These are phyloP conservation scores for Stagonosporopsis vannaccii DNA, from an alignment of 2,329 filamentous ascomycete genomes.

Conservation along the genomic window DNA sequence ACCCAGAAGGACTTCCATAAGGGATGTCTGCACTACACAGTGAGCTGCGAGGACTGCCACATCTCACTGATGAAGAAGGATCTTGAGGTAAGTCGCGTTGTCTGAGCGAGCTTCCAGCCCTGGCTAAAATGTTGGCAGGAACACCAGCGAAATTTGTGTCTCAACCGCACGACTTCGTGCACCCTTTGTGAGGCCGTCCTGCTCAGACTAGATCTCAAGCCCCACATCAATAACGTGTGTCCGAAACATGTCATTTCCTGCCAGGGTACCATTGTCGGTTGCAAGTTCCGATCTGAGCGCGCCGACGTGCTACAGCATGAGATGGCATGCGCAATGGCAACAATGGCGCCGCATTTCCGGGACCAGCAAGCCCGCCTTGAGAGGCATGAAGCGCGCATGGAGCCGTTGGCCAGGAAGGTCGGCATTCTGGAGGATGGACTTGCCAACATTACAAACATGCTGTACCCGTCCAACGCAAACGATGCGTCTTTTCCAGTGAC, in stretches of 20 bases:
- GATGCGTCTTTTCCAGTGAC: conserved; percentile 42
- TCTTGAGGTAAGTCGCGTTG: conserved; percentile 53
- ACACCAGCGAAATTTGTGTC: conserved; percentile 58
- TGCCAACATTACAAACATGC: conserved; percentile 52
- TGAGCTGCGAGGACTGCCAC: conserved; percentile 62
- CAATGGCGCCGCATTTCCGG: conserved; percentile 54
- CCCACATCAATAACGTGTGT: conserved; percentile 53
- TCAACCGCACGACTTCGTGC: conserved; percentile 56
- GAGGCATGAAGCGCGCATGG: conserved; percentile 53
- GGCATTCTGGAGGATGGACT: conserved; percentile 56
- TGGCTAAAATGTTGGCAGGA: conserved; percentile 46
- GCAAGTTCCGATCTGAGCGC: conserved; percentile 51
- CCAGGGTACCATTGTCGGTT: conserved; percentile 54
- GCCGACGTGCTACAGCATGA: conserved; percentile 51
- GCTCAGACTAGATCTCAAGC: conserved; percentile 51
- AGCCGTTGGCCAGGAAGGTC: conserved; percentile 53
- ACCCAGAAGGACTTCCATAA: conserved; percentile 62
- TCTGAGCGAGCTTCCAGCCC: conserved; percentile 20
- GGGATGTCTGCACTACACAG: conserved; percentile 62
- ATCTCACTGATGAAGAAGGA: conserved; percentile 62
- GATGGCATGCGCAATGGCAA: conserved; percentile 54
- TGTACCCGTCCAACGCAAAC: conserved; percentile 47
- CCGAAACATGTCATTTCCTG: conserved; percentile 53
- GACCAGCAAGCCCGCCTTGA: conserved; percentile 54
- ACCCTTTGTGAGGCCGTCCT: conserved; percentile 52